These are phyloP conservation scores for Achlya hypogyna DNA, from an alignment of 352 stramenopile species.

Conservation along the genomic window DNA sequence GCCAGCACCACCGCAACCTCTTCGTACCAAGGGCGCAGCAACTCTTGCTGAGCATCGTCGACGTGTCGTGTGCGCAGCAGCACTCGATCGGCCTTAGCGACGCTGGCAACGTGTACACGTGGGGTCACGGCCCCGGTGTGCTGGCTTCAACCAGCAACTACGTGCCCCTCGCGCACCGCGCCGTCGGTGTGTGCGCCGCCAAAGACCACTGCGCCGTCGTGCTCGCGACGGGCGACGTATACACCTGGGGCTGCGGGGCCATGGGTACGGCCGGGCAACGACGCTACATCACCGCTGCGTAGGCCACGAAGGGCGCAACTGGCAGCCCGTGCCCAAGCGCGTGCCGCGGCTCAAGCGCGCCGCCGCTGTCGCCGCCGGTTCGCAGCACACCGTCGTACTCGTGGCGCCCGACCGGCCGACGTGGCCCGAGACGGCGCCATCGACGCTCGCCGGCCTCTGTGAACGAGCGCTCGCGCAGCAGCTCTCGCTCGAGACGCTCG, in stretches of 20 bases:
- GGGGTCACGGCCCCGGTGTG: constrained; percentile 44
- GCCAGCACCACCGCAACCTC: constrained; percentile 25
- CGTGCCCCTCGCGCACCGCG: constrained; percentile 8
- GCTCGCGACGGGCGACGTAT: constrained; percentile 44
- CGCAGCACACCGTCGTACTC: constrained; percentile 68
- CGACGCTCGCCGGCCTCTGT: constrained; percentile 33
- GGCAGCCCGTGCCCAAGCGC: constrained; percentile 70
- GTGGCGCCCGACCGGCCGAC: constrained; percentile 35
- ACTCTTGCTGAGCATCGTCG: constrained; percentile 41
- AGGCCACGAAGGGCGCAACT: constrained; percentile 59
- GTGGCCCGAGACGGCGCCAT: neutral
- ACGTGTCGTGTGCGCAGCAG: constrained; percentile 64
- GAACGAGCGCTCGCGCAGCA: constrained; percentile 40
- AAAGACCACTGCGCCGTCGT: constrained; percentile 74
- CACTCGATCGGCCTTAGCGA: constrained; percentile 68
- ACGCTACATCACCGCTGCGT: constrained; percentile 16
- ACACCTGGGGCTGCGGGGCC: constrained; percentile 63
- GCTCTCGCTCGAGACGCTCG: constrained; percentile 52
- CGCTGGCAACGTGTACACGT: constrained; percentile 61
- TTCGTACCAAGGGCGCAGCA: constrained; percentile 54
- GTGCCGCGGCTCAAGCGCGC: constrained; percentile 68
- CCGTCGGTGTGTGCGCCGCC: constrained; percentile 49
- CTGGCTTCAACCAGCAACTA: neutral
- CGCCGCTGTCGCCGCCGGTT: constrained; percentile 45
- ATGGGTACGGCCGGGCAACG: constrained; percentile 26